Evolutionary conservation across 352 stramenopile species (phyloP), one percentile per base, ranked within the genome.

Genomic region (Elongisporangium undulatum): DNA sequence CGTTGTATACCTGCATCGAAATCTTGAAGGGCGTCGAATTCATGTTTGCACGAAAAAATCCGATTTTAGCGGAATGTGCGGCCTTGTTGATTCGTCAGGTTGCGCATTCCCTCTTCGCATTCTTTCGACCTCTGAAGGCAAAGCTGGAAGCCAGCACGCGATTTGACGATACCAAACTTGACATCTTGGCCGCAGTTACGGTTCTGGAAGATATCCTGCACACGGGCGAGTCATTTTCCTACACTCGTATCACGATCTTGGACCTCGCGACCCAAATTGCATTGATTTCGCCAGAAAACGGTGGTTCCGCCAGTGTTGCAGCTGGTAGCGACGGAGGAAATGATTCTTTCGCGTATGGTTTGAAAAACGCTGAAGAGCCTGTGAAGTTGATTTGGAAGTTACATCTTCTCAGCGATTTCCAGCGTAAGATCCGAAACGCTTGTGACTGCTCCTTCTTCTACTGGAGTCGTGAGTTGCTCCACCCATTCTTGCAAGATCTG

Each of bases 391-490:
- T 94, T 45, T 93, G 87, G 77, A 92, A 92, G 61, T 67, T 98
- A 51, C 77, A 79, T 17, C 59, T 97, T 34, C 64, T 97, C 51
- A 90, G 82, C 58, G 87, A 94, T 62, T 96, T 97, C 60, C 91
- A 97, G 62, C 79, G 85, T 9, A 87, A 88, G 51, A 87, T 98
- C 50, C 69, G 78, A 17, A 77, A 72, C 45, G 89, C 84, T 3
- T 97, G 90, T 64, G 90, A 97, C 67, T 97, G 87, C 63, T 96
- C 89, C 8, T 96, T 97, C 64, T 89, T 98, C 34, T 98, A 97
- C 69, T 98, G 94, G 82, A 95, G 92, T 61, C 80, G 83, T 3
- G 90, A 98, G 68, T 60, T 97, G 19, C 66, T 98, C 17, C 76
- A 91, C 49, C 77, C 78, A 2, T 96, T 98, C 68, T 59, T 97